phyloP scores from a whole-genome alignment of 2,329 filamentous ascomycete genomes.

The Cladosporium sp. region DNA sequence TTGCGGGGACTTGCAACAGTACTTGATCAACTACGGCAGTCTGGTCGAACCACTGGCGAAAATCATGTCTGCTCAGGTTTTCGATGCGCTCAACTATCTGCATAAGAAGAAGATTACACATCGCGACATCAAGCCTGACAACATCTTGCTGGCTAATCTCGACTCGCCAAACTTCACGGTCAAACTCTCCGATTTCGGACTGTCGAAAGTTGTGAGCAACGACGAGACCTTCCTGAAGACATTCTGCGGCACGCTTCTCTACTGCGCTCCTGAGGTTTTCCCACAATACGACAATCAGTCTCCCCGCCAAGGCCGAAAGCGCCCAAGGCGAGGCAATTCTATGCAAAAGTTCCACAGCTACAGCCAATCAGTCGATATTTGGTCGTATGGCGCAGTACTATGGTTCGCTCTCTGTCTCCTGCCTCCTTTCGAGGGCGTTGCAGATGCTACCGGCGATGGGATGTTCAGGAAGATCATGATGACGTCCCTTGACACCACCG shows the following conservation, averaged over 20 bases:
- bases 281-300: slow-evolving; percentile 69
- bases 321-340: slow-evolving; percentile 47
- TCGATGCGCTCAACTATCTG: slow-evolving; percentile 79
- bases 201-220: slow-evolving; percentile 84
- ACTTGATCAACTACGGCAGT: slow-evolving; percentile 57
- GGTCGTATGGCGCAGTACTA: slow-evolving; percentile 90
- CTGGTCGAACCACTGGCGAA: slow-evolving; percentile 68
- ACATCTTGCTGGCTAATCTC: slow-evolving; percentile 75
- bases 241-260: slow-evolving; percentile 91
- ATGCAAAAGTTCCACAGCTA: slow-evolving; percentile 60
- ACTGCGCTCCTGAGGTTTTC: slow-evolving; percentile 96
- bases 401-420: slow-evolving; percentile 77
- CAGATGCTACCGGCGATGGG: slow-evolving; percentile 70
- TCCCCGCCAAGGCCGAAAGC: slow-evolving; percentile 56
- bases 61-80: slow-evolving; percentile 68
- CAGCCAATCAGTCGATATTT: slow-evolving; percentile 88
- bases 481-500: slow-evolving; percentile 60
- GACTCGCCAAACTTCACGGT: slow-evolving; percentile 64
- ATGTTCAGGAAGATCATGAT: slow-evolving; percentile 87
- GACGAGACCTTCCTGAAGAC: slow-evolving; percentile 91
- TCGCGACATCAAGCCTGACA: slow-evolving; percentile 98
- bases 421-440: slow-evolving; percentile 76
- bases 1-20: slow-evolving; percentile 74
- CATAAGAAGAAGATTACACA: slow-evolving; percentile 89
- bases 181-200: slow-evolving; percentile 92